Conservation (phyloP, 139 green algal genomes). For the Chlamydomonas asymmetrica region DNA sequence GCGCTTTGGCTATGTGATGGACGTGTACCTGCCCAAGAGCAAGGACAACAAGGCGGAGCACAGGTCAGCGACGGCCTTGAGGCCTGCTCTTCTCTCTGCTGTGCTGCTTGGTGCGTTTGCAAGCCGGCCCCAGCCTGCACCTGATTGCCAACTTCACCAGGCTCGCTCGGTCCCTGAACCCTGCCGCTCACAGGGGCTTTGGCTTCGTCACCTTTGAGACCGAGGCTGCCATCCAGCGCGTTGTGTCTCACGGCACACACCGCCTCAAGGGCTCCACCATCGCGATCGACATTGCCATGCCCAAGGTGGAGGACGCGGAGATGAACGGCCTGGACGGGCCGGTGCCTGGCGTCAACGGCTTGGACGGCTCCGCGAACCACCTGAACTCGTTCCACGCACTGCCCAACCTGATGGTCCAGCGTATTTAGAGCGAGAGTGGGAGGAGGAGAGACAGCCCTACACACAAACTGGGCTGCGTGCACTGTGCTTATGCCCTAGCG, state of each 20-base stretch:
- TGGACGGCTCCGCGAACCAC: background rate
- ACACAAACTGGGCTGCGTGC: too few species aligned
- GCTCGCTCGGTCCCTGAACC: constrained; percentile 27
- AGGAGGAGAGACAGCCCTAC: too few species aligned
- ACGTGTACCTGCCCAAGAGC: constrained; percentile 86
- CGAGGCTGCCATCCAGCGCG: constrained; percentile 76
- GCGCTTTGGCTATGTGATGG: constrained; percentile 87
- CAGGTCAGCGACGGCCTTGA: background rate
- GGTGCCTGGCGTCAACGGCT: too few species aligned
- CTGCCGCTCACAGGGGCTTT: constrained; percentile 83
- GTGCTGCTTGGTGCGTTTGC: background rate
- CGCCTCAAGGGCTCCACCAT: constrained; percentile 64
- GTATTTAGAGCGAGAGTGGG: constrained; percentile 6
- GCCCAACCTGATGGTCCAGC: constrained; percentile 32
- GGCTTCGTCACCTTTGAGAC: constrained; percentile 94
- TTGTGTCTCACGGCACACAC: constrained; percentile 63
- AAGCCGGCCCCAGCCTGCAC: background rate
- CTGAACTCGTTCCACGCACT: constrained; percentile 4
- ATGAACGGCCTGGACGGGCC: constrained; percentile 31
- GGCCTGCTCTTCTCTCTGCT: background rate
- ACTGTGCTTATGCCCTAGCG: too few species aligned
- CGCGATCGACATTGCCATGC: constrained; percentile 73
- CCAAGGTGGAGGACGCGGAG: constrained; percentile 48
- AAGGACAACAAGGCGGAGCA: constrained; percentile 66
- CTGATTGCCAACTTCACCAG: background rate